These are phyloP conservation scores for Athelia psychrophila DNA, from an alignment of 1,284 basidiomycete species.

Conservation along the genomic window DNA sequence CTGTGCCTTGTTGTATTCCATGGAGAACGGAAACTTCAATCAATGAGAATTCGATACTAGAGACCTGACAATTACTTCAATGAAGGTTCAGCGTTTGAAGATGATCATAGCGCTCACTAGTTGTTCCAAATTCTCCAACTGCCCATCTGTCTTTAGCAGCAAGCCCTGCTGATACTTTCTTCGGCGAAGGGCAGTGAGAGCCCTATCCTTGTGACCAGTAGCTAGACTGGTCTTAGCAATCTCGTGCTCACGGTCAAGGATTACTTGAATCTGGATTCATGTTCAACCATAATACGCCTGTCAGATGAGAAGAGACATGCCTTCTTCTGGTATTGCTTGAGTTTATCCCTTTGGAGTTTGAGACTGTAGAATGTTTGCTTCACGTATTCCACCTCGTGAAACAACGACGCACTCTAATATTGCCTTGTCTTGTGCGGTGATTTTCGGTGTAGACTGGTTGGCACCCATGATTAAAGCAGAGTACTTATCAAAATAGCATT, in stretches of 20 bases:
- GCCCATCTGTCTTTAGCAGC: conserved; percentile 84
- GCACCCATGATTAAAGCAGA: conserved; percentile 50
- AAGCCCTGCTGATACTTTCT: conserved; percentile 94
- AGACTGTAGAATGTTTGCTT: conserved; percentile 45
- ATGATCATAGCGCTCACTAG: conserved; percentile 47
- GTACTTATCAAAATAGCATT: no score
- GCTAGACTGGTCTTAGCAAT: conserved; percentile 85
- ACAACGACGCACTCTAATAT: conserved; percentile 79
- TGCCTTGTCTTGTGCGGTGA: conserved; percentile 91
- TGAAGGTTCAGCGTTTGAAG: not conserved
- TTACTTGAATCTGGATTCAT: conserved; percentile 70
- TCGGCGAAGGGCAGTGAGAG: conserved; percentile 81
- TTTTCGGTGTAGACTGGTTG: conserved; percentile 81
- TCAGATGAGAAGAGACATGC: conserved; percentile 39
- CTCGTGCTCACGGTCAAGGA: conserved; percentile 86
- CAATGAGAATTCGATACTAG: conserved; percentile 94
- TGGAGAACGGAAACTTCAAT: conserved; percentile 92
- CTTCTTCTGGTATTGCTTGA: conserved; percentile 94
- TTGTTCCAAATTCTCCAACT: conserved; percentile 88
- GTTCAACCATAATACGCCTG: not conserved
- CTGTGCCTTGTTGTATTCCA: conserved; percentile 91
- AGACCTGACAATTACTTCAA: conserved; percentile 66
- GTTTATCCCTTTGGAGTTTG: conserved; percentile 94
- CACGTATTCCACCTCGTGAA: conserved; percentile 9
- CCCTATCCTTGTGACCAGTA: conserved; percentile 83